These are phyloP conservation scores for Evernia prunastri DNA, from an alignment of 495 filamentous ascomycete species.

Conservation along the genomic window DNA sequence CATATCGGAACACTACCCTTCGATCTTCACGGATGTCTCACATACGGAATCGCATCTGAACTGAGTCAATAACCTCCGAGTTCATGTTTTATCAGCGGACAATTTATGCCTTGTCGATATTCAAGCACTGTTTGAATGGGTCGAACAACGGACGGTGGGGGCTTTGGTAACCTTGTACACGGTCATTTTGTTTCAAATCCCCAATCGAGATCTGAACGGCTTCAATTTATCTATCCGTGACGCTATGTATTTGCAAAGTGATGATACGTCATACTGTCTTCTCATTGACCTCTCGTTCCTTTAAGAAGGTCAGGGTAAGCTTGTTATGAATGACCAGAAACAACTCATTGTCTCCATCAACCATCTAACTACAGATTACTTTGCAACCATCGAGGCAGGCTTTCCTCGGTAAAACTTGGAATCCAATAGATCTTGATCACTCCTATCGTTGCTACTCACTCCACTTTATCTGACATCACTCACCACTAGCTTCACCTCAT, in stretches of 20 bases:
- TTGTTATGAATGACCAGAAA: neutral
- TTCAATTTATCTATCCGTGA: slow-evolving; percentile 6
- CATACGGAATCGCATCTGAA: neutral
- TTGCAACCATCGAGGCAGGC: neutral
- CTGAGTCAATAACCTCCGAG: neutral
- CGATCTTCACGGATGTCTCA: neutral
- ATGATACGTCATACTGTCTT: slow-evolving; percentile 1
- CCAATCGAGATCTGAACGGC: neutral
- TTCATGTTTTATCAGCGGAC: neutral
- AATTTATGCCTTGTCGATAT: neutral
- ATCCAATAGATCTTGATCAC: neutral
- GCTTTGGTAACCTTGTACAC: neutral
- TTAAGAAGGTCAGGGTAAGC: neutral
- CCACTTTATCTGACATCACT: neutral
- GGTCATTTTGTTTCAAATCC: neutral
- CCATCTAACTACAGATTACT: neutral
- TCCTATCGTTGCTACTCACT: neutral
- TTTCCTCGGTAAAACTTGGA: slow-evolving; percentile 3
- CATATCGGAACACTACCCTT: neutral
- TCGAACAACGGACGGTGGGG: neutral
- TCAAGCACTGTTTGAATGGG: neutral
- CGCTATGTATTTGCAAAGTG: neutral
- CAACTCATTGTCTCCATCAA: neutral
- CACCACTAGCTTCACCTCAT: neutral
- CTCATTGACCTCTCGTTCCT: neutral